Percentiles rank a stretch among this genome's conserved stretches.
Conservation (phyloP, 495 filamentous ascomycete species). For the Penicillium bialowiezense region DNA sequence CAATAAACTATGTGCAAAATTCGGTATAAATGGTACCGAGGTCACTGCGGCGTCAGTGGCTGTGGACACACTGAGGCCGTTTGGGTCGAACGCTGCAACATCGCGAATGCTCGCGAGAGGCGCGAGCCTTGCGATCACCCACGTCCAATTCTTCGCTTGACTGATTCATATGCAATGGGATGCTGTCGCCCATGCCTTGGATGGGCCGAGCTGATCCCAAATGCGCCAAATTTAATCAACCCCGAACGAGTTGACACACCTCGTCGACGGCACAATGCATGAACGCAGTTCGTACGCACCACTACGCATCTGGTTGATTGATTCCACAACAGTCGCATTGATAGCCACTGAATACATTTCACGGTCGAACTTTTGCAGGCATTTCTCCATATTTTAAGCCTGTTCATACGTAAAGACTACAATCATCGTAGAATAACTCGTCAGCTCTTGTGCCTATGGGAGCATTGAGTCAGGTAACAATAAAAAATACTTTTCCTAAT, state of each 20-base stretch:
- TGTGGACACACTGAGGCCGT: slow-evolving; percentile 6
- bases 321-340: neutral
- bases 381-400: too few species aligned
- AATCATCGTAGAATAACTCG: too few species aligned
- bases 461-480: too few species aligned
- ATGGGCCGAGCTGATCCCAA: neutral
- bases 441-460: too few species aligned
- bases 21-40: slow-evolving; percentile 6
- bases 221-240: neutral
- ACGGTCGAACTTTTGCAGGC: too few species aligned
- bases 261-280: neutral
- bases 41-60: slow-evolving; percentile 1
- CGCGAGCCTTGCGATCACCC: neutral
- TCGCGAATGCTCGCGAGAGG: neutral
- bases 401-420: too few species aligned
- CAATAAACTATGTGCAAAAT: slow-evolving; percentile 1
- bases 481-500: neutral
- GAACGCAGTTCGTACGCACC: too few species aligned
- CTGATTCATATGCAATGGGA: slow-evolving; percentile 1
- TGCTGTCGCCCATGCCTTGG: slow-evolving; percentile 4
- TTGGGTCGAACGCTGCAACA: slow-evolving; percentile 3
- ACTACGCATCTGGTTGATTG: neutral
- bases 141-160: slow-evolving; percentile 2
- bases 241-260: neutral
- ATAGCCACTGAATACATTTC: too few species aligned